These are phyloP conservation scores for Neurospora discreta DNA, from an alignment of 495 filamentous ascomycete species.

Conservation along the genomic window DNA sequence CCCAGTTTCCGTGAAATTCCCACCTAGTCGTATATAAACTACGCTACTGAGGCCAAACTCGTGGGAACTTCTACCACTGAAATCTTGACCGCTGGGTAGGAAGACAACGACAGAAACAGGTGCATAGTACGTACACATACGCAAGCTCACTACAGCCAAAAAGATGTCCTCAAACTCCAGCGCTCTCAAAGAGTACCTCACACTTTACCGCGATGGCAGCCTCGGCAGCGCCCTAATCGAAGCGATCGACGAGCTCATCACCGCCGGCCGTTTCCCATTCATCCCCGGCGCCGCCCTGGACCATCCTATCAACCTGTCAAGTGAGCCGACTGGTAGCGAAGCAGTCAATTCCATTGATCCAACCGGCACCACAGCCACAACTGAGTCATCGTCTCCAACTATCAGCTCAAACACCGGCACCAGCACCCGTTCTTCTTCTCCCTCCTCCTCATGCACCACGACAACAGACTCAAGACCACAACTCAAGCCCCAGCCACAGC, in stretches of 20 bases:
- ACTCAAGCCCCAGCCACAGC: neutral
- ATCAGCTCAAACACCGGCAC: neutral
- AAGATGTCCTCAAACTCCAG: neutral
- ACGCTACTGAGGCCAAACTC: neutral
- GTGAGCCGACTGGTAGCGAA: neutral
- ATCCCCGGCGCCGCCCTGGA: neutral
- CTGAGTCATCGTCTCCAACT: neutral
- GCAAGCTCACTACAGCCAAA: neutral
- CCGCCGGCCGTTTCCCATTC: neutral
- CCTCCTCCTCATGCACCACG: neutral
- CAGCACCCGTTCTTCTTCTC: neutral
- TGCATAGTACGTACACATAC: neutral
- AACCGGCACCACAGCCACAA: neutral
- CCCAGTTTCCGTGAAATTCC: neutral
- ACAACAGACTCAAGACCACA: neutral
- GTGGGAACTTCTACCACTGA: neutral
- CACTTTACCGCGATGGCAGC: slow-evolving; percentile 1
- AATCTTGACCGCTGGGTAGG: neutral
- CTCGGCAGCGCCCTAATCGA: neutral
- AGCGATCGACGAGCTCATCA: neutral
- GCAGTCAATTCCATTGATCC: neutral
- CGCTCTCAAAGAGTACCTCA: neutral
- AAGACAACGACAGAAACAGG: neutral
- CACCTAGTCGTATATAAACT: neutral
- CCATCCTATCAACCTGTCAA: neutral